A percentile compares a stretch with the other conserved stretches of the same genome.
phyloP scores from a whole-genome alignment of 352 stramenopile genomes.

The Detonula confervacea region DNA sequence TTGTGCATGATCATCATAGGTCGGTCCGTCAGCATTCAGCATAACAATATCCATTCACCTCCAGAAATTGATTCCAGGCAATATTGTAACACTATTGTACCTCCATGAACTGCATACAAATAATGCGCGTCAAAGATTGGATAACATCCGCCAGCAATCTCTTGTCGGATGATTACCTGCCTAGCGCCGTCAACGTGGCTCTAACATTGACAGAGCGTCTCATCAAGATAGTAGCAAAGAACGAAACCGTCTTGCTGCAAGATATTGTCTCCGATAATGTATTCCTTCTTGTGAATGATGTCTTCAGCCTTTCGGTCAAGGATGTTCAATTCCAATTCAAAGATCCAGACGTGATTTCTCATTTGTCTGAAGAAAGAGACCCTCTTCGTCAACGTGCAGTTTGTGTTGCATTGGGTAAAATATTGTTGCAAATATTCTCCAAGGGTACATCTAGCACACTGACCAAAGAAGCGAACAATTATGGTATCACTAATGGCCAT shows the following conservation, averaged over 20 bases:
- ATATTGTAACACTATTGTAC: no score
- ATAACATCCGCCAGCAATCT: not conserved
- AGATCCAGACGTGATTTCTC: not conserved
- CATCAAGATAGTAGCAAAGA: not conserved
- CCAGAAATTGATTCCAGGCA: no score
- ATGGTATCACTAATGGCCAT: not conserved
- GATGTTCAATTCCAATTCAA: not conserved
- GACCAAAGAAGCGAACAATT: not conserved
- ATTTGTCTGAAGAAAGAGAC: not conserved
- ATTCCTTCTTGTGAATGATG: not conserved
- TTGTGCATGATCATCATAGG: no score
- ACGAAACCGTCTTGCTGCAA: not conserved
- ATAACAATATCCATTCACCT: no score
- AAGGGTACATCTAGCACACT: not conserved
- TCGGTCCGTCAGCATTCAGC: no score
- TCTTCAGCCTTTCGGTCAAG: not conserved
- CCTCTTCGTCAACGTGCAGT: not conserved
- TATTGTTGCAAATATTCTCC: slow-evolving; percentile 30
- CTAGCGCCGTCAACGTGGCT: slow-evolving; percentile 5
- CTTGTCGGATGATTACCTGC: slow-evolving; percentile 1
- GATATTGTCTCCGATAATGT: not conserved
- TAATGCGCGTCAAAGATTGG: not conserved
- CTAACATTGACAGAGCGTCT: slow-evolving; percentile 6
- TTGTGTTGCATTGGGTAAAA: slow-evolving; percentile 16
- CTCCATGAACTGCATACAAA: no score